A percentile compares a stretch with the other conserved stretches of the same genome.
Conservation (phyloP, 192 early-diverging fungal genomes). For the Mortierella claussenii region DNA sequence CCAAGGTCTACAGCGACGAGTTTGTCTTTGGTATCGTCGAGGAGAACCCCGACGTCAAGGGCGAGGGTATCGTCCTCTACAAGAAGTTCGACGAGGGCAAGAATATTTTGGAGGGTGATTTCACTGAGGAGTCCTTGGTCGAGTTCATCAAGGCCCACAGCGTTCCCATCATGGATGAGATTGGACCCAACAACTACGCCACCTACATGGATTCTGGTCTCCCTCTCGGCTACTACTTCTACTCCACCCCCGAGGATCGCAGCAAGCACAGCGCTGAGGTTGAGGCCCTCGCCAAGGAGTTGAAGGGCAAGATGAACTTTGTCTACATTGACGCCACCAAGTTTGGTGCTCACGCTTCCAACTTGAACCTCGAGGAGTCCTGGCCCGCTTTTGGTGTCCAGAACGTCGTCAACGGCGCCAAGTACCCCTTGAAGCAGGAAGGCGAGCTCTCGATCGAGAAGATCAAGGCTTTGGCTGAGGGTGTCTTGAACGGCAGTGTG, state of each 20-base stretch:
- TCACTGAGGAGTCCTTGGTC: slow-evolving; percentile 65
- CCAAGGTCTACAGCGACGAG: slow-evolving; percentile 87
- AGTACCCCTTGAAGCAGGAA: slow-evolving; percentile 88
- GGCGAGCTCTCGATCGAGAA: slow-evolving; percentile 69
- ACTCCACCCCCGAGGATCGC: slow-evolving; percentile 69
- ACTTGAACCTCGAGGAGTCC: slow-evolving; percentile 87
- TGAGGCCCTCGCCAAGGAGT: slow-evolving; percentile 81
- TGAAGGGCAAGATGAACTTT: slow-evolving; percentile 91
- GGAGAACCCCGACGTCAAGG: slow-evolving; percentile 64
- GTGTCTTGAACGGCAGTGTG: slow-evolving; percentile 74
- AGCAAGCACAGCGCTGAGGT: slow-evolving; percentile 65
- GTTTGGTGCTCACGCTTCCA: slow-evolving; percentile 87
- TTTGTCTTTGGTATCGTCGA: slow-evolving; percentile 84
- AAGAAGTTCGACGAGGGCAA: slow-evolving; percentile 94
- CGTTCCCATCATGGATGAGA: slow-evolving; percentile 90
- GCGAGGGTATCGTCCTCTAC: slow-evolving; percentile 77
- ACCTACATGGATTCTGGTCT: slow-evolving; percentile 88
- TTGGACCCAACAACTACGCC: slow-evolving; percentile 89
- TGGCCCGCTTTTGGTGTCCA: slow-evolving; percentile 97
- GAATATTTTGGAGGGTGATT: slow-evolving; percentile 70
- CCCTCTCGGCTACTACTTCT: slow-evolving; percentile 93
- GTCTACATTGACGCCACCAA: slow-evolving; percentile 91
- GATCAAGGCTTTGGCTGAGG: slow-evolving; percentile 70
- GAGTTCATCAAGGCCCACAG: slow-evolving; percentile 84
- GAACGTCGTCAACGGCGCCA: slow-evolving; percentile 74